phyloP scores from a whole-genome alignment of 2,329 filamentous ascomycete genomes.

The Fusarium caatingaense region DNA sequence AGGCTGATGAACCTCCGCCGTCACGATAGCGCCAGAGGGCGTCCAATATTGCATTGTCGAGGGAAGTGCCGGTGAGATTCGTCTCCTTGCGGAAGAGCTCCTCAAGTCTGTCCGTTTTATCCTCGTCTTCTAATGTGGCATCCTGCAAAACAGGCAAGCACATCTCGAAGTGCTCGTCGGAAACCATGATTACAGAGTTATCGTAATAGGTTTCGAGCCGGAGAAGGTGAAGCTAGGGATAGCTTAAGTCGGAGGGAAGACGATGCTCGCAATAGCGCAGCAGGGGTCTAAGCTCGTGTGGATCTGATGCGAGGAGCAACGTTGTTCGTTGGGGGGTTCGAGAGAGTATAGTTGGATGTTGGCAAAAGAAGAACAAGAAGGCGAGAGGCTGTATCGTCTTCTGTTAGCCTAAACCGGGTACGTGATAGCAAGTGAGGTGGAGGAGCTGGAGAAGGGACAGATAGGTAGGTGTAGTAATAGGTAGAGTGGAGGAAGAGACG shows the following conservation, averaged over 20 bases:
- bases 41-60: conserved; percentile 92
- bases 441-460: conserved; percentile 36
- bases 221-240: conserved; percentile 24
- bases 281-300: conserved; percentile 31
- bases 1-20: conserved; percentile 71
- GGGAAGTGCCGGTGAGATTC: conserved; percentile 75
- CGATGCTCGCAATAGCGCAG: conserved; percentile 23
- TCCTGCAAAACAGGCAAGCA: conserved; percentile 91
- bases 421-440: conserved; percentile 21
- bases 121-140: conserved; percentile 86
- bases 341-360: conserved; percentile 9
- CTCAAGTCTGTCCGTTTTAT: conserved; percentile 92
- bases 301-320: conserved; percentile 24
- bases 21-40: conserved; percentile 88
- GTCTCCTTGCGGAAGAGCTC: conserved; percentile 85
- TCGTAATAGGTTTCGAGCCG: conserved; percentile 16
- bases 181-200: conserved; percentile 75
- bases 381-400: conserved; percentile 36
- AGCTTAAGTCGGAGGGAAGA: conserved; percentile 28
- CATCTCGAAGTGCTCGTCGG: conserved; percentile 91
- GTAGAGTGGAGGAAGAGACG: conserved; percentile 34
- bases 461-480: conserved; percentile 20
- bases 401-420: conserved; percentile 31
- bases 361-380: conserved; percentile 30
- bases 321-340: conserved; percentile 18